Base-by-base conservation (phyloP, 1,284 basidiomycete genomes). In the Puccinia novopanici region DNA sequence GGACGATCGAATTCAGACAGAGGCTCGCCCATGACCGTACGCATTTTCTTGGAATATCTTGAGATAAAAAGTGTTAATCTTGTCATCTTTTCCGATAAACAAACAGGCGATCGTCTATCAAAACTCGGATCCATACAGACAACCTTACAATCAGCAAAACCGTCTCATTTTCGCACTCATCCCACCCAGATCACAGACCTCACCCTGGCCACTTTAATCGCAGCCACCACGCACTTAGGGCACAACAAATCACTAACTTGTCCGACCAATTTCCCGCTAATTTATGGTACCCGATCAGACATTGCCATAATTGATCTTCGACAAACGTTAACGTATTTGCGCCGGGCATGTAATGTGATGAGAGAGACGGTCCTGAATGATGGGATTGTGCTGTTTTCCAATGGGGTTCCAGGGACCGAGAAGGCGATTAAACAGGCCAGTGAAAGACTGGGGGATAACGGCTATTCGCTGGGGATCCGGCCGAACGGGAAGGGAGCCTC, bases 251-350 rank as follows among this genome's bases (percentile, higher is more conserved):
- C 91, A 1, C 90, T 93, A 82, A 91, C 96, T 88, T 91, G 93
- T 86, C 91, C 93, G 24, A 91, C 94, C 83, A 95, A 93, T 85
- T 89, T 92, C 83, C 93, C 95, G n/a, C 95, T 94, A 85, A 91
- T 96, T 63, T 98, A 98, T 85, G 97, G 96, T 81, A 91, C 90
- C 34, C 92, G 97, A 76, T 90, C 94, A 50, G 93, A 92, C 19
- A 90, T 98, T 82, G 93, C 93, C 73, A 90, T 98, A 86, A 98
- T 99, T 86, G 95, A 99, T 87, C 89, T 99, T 52, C 94, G 98
- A 86, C 92, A 93, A 83, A 98, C 97, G 0, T 88, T 99, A 0
- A 94, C 95, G 5, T 91, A 95, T 81, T 89, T 99, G 27, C 91
- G 94, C 42, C 91, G 95, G 76, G 95, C 96, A 10, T 92, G 94